Evolutionary conservation across 441 rosid species (phyloP), one percentile per base, ranked within the genome.

Genomic region (Populus tomentosa): DNA sequence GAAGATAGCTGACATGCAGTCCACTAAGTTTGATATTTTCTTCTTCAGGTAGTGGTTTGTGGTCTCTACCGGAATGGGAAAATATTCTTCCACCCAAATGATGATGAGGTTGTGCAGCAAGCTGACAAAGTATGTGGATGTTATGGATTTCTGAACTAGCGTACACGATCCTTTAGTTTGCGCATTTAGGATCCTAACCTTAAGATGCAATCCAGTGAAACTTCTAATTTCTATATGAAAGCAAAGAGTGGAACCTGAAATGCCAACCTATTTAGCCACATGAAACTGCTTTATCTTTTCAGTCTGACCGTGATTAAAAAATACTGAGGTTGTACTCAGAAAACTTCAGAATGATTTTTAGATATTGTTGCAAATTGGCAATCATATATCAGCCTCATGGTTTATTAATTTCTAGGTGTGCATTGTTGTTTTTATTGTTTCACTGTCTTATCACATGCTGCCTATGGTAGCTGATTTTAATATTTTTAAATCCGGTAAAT

Each of bases 1-100:
- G 26, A 21, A 24, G 28, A 70, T 74, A 71, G 36, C 73, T 71
- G 73, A 77, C 13, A 32, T 72, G 63, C 59, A 7, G 50, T 79
- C 75, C 81, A 67, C 76, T 76, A 74, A 16, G 46, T 78, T 76
- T 71, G 59, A 71, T 67, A 53, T 73, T 21, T 28, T 28, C 30
- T 65, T 63, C 70, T 85, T 80, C 92, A 96, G 98, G 98, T 88
- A 67, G 94, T 96, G 71, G 99, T 92, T 69, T 96, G 97, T 82
- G 99, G 99, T 78, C 88, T 96, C 82, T 82, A 84, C 76, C 90
- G 97, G 79, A 83, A 76, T 62, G 96, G 94, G 81, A 90, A 86
- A 85, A 85, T 94, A 78, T 65, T 85, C 69, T 96, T 96, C 84
- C 98, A 96, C 80, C 99, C 99, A 71, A 86, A 84, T 28, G 99